Evolutionary conservation across 2,329 filamentous ascomycete genomes (phyloP).

Genomic region (Exophiala xenobiotica): DNA sequence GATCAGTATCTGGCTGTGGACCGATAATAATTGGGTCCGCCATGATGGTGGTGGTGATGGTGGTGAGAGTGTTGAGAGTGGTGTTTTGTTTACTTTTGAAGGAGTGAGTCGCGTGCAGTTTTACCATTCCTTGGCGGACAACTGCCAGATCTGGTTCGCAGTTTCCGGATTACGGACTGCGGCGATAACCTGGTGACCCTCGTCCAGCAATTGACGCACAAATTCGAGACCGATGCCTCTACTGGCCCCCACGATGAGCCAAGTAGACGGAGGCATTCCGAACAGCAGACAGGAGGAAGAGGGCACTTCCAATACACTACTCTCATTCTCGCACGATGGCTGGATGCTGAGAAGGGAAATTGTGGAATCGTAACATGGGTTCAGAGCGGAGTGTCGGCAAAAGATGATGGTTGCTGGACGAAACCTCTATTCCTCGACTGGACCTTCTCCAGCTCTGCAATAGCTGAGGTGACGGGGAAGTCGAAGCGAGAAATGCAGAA

Average conservation of each 20-base stretch:
- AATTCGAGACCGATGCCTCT: constrained; percentile 51
- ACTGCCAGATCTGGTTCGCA: constrained; percentile 46
- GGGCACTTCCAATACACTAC: no score
- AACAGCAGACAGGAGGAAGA: no score
- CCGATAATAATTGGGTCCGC: no score
- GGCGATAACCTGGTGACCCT: constrained; percentile 52
- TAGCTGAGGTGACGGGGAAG: no score
- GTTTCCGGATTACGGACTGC: constrained; percentile 49
- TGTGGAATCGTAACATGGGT: constrained; percentile 1
- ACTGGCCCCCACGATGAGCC: constrained; percentile 37
- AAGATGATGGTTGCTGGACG: not conserved
- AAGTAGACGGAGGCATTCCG: constrained; percentile 28
- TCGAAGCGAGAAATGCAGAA: not conserved
- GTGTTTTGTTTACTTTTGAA: no score
- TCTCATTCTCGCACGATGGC: not conserved
- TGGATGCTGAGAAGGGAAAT: not conserved
- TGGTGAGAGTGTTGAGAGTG: no score
- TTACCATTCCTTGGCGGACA: no score
- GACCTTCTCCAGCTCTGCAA: no score
- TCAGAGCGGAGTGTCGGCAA: not conserved
- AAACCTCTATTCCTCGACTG: not conserved
- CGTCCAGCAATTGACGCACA: constrained; percentile 49
- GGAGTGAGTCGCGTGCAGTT: no score
- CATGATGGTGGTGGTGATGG: no score
- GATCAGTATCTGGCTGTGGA: no score